Percentiles rank a stretch among this genome's conserved stretches.
These are phyloP conservation scores for Rhinocladiella similis DNA, from an alignment of 2,329 filamentous ascomycete species.

Conservation along the genomic window DNA sequence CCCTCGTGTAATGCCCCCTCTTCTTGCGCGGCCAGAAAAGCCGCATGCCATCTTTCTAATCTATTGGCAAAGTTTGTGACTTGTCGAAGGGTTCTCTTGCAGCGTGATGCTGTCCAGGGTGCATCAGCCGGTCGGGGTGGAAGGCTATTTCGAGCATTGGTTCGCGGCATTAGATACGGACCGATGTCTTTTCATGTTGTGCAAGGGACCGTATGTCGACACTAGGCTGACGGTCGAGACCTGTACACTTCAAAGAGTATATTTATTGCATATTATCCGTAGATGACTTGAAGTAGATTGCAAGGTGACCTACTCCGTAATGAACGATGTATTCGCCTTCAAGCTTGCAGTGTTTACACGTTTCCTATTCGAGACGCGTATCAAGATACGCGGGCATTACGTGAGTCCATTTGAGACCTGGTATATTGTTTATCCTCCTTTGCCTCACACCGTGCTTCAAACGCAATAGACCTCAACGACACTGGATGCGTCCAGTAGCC, in stretches of 20 bases:
- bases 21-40: conserved; percentile 7
- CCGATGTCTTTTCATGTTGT: too few relatives aligned
- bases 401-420: too few relatives aligned
- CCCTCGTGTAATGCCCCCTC: background rate
- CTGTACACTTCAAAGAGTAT: background rate
- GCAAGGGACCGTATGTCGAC: background rate
- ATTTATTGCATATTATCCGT: background rate
- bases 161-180: background rate
- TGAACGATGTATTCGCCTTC: too few relatives aligned
- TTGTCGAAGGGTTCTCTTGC: conserved; percentile 14
- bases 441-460: too few relatives aligned
- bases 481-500: too few relatives aligned
- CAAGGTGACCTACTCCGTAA: too few relatives aligned
- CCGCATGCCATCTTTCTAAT: conserved; percentile 19
- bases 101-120: conserved; percentile 19
- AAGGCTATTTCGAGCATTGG: background rate
- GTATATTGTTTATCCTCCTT: too few relatives aligned
- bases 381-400: too few relatives aligned
- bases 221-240: background rate
- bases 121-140: conserved; percentile 4
- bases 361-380: too few relatives aligned
- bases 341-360: too few relatives aligned
- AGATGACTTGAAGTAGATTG: background rate
- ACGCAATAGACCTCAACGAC: too few relatives aligned
- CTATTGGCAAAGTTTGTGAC: conserved; percentile 10